These are phyloP conservation scores for Cryphonectria parasitica DNA, from an alignment of 2,329 filamentous ascomycete genomes.

Conservation along the genomic window DNA sequence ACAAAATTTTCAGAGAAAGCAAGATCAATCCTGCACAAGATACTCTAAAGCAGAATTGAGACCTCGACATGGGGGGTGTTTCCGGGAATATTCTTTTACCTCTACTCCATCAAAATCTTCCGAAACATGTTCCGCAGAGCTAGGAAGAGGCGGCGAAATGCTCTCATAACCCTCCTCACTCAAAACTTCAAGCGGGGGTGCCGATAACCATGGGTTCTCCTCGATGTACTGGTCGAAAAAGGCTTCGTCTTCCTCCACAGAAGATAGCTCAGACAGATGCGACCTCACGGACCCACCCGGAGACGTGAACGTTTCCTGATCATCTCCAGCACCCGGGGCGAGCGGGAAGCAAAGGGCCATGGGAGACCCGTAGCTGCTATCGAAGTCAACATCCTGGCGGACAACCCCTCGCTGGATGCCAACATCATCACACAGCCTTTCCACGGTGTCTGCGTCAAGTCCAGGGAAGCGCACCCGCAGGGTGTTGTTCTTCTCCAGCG, in stretches of 20 bases:
- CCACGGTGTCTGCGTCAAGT: constrained; percentile 81
- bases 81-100: not conserved
- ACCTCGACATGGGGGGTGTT: not conserved
- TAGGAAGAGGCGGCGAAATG: constrained; percentile 50
- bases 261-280: constrained; percentile 37
- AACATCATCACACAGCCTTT: constrained; percentile 82
- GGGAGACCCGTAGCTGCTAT: constrained; percentile 66
- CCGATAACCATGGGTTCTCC: constrained; percentile 53
- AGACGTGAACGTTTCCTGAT: constrained; percentile 44
- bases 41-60: not conserved
- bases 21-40: no score
- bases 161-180: constrained; percentile 54
- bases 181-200: constrained; percentile 35
- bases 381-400: constrained; percentile 76
- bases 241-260: constrained; percentile 44
- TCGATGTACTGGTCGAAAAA: constrained; percentile 48
- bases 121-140: constrained; percentile 49
- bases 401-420: constrained; percentile 81
- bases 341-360: constrained; percentile 86
- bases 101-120: constrained; percentile 59
- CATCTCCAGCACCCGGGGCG: constrained; percentile 59
- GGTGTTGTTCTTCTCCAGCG: constrained; percentile 67
- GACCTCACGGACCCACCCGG: constrained; percentile 55
- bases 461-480: constrained; percentile 89
- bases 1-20: not conserved